Evolutionary conservation across 768 basidiomycete species (phyloP).

Genomic region (Pleurotus cornucopiae): DNA sequence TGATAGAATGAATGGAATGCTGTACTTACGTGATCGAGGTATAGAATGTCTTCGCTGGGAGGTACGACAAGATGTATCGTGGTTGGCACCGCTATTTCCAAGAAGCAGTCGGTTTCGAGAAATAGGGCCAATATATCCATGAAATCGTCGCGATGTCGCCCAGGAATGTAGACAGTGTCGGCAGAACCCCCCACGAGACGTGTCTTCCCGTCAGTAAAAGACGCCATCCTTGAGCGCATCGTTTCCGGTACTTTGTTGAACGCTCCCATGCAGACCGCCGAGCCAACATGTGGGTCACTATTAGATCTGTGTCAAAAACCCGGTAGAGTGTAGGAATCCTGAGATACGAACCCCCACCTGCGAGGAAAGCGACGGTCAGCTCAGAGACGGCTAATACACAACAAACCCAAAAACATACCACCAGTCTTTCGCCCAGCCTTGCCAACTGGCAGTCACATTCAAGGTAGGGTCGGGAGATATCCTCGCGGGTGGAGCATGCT

Average conservation of each 20-base stretch:
- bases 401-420: slow-evolving; percentile 26
- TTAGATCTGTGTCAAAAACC: not conserved
- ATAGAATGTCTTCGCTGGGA: slow-evolving; percentile 34
- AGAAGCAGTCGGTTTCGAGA: slow-evolving; percentile 43
- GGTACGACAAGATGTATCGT: slow-evolving; percentile 38
- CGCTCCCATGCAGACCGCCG: slow-evolving; percentile 38
- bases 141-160: slow-evolving; percentile 31
- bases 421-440: slow-evolving; percentile 36
- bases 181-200: slow-evolving; percentile 43
- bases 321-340: not conserved
- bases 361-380: slow-evolving; percentile 3
- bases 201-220: slow-evolving; percentile 25
- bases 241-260: slow-evolving; percentile 28
- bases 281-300: slow-evolving; percentile 42
- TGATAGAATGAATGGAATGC: not conserved
- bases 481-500: slow-evolving; percentile 34
- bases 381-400: not conserved
- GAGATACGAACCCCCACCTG: slow-evolving; percentile 37
- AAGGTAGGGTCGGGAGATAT: slow-evolving; percentile 36
- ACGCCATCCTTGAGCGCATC: slow-evolving; percentile 34
- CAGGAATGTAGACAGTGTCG: slow-evolving; percentile 47
- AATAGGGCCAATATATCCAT: slow-evolving; percentile 39
- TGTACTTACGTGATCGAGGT: slow-evolving; percentile 35
- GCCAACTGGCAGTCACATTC: slow-evolving; percentile 34
- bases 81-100: slow-evolving; percentile 46